These are phyloP conservation scores for Hymenoscyphus repandus DNA, from an alignment of 2,329 filamentous ascomycete species.

Conservation along the genomic window DNA sequence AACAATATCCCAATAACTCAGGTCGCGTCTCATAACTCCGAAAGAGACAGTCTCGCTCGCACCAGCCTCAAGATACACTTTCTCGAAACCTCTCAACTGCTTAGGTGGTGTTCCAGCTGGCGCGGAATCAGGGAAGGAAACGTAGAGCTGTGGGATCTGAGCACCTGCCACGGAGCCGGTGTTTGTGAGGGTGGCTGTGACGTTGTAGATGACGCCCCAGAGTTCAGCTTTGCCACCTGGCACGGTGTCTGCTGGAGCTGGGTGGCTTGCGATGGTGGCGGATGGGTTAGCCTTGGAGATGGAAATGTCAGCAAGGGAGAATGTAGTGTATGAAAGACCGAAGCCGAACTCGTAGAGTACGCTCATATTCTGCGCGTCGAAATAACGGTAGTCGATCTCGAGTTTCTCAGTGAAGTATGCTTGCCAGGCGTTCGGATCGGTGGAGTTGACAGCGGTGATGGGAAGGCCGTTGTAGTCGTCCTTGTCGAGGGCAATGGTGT, in stretches of 20 bases:
- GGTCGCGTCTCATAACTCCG: conserved; percentile 50
- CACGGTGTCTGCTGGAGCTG: neutral
- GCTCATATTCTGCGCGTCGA: conserved; percentile 37
- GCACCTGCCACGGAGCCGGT: conserved; percentile 54
- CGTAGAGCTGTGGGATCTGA: conserved; percentile 59
- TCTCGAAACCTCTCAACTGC: conserved; percentile 59
- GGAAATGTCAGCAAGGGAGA: conserved; percentile 57
- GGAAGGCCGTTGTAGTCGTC: conserved; percentile 49
- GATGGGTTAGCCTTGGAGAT: conserved; percentile 12
- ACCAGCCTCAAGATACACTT: conserved; percentile 46
- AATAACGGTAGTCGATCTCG: conserved; percentile 48
- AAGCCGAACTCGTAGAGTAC: conserved; percentile 38
- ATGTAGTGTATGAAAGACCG: conserved; percentile 69
- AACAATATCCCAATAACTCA: conserved; percentile 59
- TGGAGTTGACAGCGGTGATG: conserved; percentile 67
- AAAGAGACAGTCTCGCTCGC: conserved; percentile 45
- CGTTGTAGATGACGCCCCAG: conserved; percentile 36
- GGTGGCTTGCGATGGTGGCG: conserved; percentile 1
- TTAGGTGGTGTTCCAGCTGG: conserved; percentile 36
- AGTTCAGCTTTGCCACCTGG: conserved; percentile 20
- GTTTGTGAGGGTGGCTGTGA: conserved; percentile 59
- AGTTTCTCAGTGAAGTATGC: conserved; percentile 43
- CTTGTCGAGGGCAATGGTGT: conserved; percentile 45
- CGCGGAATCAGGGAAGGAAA: conserved; percentile 31
- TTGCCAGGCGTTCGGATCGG: conserved; percentile 64